These are phyloP conservation scores for Phytophthora kernoviae DNA, from an alignment of 352 stramenopile species.

Conservation along the genomic window DNA sequence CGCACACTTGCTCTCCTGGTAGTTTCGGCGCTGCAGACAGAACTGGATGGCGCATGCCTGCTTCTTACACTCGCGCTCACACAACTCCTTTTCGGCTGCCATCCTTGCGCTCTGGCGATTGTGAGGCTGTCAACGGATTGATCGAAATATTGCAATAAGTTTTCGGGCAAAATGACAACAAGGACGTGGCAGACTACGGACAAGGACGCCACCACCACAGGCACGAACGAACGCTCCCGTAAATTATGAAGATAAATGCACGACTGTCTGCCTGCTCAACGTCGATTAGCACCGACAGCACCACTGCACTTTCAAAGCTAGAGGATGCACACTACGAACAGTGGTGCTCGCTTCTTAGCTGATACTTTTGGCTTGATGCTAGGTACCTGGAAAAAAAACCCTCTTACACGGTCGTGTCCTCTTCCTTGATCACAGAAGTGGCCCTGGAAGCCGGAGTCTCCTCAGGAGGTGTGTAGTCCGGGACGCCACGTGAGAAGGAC, in stretches of 20 bases:
- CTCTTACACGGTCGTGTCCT: slow-evolving; percentile 46
- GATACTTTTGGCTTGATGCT: slow-evolving; percentile 8
- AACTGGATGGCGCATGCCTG: slow-evolving; percentile 84
- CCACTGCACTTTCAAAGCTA: background rate
- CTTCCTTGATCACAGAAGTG: slow-evolving; percentile 22
- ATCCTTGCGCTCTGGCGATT: slow-evolving; percentile 19
- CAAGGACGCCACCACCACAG: background rate
- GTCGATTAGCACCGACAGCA: slow-evolving; percentile 6
- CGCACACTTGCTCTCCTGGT: slow-evolving; percentile 75
- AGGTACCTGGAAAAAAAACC: slow-evolving; percentile 10
- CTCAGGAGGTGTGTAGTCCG: slow-evolving; percentile 80
- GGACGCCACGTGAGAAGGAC: slow-evolving; percentile 83
- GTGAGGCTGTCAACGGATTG: slow-evolving; percentile 12
- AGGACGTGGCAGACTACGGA: background rate
- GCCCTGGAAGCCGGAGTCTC: slow-evolving; percentile 42
- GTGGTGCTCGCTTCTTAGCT: too few species aligned
- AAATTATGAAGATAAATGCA: slow-evolving; percentile 41
- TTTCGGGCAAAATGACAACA: background rate
- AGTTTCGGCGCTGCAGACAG: slow-evolving; percentile 73
- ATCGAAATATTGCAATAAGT: slow-evolving; percentile 6
- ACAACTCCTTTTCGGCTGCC: slow-evolving; percentile 40
- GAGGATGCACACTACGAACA: too few species aligned
- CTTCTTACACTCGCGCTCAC: slow-evolving; percentile 69
- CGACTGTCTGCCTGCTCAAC: slow-evolving; percentile 16
- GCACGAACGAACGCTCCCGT: slow-evolving; percentile 26